Evolutionary conservation across 805 yeast genomes (phyloP).

Genomic region (Ogataea thermomethanolica): DNA sequence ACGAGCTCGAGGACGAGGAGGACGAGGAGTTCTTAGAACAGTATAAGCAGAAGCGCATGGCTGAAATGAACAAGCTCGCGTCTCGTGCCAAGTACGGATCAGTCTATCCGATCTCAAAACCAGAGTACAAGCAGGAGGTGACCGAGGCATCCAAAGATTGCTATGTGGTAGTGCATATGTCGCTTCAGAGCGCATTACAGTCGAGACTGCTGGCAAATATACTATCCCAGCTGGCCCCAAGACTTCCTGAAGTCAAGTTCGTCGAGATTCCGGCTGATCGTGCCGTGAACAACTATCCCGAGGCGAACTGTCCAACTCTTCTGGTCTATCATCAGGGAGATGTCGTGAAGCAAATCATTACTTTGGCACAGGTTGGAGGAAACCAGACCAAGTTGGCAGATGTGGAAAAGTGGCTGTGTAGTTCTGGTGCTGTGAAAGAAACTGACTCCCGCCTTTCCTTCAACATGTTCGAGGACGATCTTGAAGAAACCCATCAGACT

Average conservation of each 20-base stretch:
- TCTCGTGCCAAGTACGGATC: slow-evolving; percentile 62
- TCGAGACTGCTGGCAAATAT: slow-evolving; percentile 65
- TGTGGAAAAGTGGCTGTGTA: slow-evolving; percentile 68
- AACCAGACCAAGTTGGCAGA: slow-evolving; percentile 67
- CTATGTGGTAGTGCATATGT: slow-evolving; percentile 74
- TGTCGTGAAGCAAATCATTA: slow-evolving; percentile 76
- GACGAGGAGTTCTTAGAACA: slow-evolving; percentile 82
- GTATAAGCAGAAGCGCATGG: slow-evolving; percentile 74
- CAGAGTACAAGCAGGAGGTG: slow-evolving; percentile 82
- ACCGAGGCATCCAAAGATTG: slow-evolving; percentile 70
- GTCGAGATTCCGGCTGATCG: slow-evolving; percentile 89
- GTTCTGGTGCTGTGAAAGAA: slow-evolving; percentile 59
- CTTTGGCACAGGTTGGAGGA: slow-evolving; percentile 82
- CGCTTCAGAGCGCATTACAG: slow-evolving; percentile 65
- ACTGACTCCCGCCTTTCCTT: slow-evolving; percentile 63
- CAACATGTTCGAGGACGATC: slow-evolving; percentile 52
- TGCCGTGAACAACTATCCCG: slow-evolving; percentile 92
- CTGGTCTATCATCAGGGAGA: slow-evolving; percentile 75
- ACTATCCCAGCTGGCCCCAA: slow-evolving; percentile 55
- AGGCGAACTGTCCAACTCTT: slow-evolving; percentile 84
- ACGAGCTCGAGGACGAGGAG: slow-evolving; percentile 86
- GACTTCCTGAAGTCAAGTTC: slow-evolving; percentile 79
- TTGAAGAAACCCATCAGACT: slow-evolving; percentile 48
- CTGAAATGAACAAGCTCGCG: slow-evolving; percentile 63
- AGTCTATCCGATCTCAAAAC: slow-evolving; percentile 75